Evolutionary conservation across 2,329 filamentous ascomycete genomes (phyloP), one percentile per base, ranked within the genome.

Genomic region (Daldinia eschscholtzii): DNA sequence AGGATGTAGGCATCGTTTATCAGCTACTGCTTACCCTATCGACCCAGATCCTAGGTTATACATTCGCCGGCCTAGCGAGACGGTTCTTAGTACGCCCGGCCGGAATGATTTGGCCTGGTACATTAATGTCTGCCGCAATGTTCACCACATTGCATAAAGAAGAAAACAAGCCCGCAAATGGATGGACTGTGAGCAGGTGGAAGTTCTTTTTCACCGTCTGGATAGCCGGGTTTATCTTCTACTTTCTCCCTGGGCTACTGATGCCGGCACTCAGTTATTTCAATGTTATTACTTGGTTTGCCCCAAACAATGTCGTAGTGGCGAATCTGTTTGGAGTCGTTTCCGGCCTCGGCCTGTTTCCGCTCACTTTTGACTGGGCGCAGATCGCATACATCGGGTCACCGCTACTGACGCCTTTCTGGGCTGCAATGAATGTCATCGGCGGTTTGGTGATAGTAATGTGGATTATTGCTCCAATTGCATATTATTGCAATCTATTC

Each of bases 81-180:
- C 88, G 92, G 57, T 96, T 94, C 77, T 85, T 97, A 4, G 93
- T 97, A 30, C 89, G 93, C 28, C 93, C 93, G 0, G 92, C 92
- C 69, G 92, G 92, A 66, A 97, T 97, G 92, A 93, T 97, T 55
- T 97, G 93, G 93, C 93, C 93, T 0, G 91, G 92, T 23, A 97
- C 93, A 0, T 83, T 97, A 57, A 94, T 95, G 86, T 95, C 93
- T 20, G 93, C 93, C 0, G 91, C 93, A 74, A 94, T 97, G 92
- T 96, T 97, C 75, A 91, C 90, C 3, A 95, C 93, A 0, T 84
- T 97, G 57, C 93, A 97, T 80, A 94, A 91, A 75, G 90, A 93
- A 68, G 91, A 94, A 76, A 97, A 96, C 79, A 92, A 91, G 73
- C 87, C 89, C 39, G 93, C 92, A 20, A 90, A 93, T 78, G 92